Evolutionary conservation across 2,329 filamentous ascomycete genomes (phyloP).

Genomic region (Bipolaris bicolor): DNA sequence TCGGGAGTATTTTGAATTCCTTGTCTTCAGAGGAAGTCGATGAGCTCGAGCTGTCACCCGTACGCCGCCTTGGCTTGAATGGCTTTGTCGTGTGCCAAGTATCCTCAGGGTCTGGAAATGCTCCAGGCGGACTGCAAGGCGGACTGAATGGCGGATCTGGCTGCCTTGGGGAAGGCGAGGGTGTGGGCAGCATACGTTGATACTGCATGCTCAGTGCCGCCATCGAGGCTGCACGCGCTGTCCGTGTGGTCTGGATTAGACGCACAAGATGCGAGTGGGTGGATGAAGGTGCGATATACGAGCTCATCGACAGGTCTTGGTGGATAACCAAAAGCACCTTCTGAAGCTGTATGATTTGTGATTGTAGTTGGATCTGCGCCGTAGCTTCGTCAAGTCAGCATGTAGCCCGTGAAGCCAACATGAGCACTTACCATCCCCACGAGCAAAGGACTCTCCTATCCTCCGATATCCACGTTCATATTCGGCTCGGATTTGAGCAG

Average conservation of each 20-base stretch:
- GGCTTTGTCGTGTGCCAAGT: constrained; percentile 12
- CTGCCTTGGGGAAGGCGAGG: constrained; percentile 4
- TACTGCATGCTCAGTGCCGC: constrained; percentile 38
- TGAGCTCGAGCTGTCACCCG: constrained; percentile 12
- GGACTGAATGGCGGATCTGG: constrained; percentile 18
- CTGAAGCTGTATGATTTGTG: constrained; percentile 43
- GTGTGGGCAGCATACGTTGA: constrained; percentile 28
- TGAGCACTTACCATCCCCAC: constrained; percentile 36
- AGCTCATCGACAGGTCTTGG: constrained; percentile 34
- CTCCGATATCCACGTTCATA: constrained; percentile 40
- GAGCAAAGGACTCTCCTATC: constrained; percentile 39
- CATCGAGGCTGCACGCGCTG: constrained; percentile 35
- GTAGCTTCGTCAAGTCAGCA: constrained; percentile 29
- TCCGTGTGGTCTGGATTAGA: constrained; percentile 36
- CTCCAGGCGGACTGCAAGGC: constrained; percentile 27
- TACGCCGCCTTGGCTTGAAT: constrained; percentile 12
- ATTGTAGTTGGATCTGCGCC: constrained; percentile 39
- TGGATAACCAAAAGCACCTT: constrained; percentile 38
- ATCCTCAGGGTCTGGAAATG: constrained; percentile 20
- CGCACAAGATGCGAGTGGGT: constrained; percentile 38
- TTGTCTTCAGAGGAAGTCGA: constrained; percentile 14
- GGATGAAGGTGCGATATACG: constrained; percentile 29
- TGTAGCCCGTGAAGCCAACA: background rate
- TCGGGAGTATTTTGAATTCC: constrained; percentile 2
- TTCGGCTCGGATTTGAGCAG: constrained; percentile 32